Base-by-base conservation (phyloP, 805 yeast species). In the Clavispora carvajalis region DNA sequence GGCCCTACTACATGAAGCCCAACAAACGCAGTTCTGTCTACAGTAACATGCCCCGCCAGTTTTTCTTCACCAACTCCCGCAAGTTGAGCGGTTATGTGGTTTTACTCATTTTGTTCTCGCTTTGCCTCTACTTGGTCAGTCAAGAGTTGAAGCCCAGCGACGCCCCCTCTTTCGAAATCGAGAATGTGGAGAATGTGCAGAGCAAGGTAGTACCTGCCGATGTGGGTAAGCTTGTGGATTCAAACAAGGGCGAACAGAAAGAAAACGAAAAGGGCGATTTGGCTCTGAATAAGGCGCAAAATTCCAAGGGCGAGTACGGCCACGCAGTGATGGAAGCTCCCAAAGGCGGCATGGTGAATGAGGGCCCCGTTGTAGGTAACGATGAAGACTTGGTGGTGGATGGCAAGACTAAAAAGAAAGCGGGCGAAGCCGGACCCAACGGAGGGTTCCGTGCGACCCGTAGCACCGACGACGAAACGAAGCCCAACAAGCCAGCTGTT, bases 1-100 rank as follows among this genome's bases (percentile, higher is more conserved):
- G 73, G 43, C 74, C 74, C 6, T 69, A 69, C 52, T 65, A 69
- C 48, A 69, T 69, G 73, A 69, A 67, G 49, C 73, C 74, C 3
- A 57, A 55, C 43, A 60, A 55, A 47, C 63, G 60, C 40, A 48
- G 52, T 17, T 63, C 69, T 0, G 68, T 65, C 1, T 69, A 69
- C 47, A 60, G 62, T 21, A 60, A 59, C 22, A 43, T 59, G 44
- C 62, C 70, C 7, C 41, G 38, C 15, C 57, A 49, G 34, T 60
- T 55, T 38, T 65, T 69, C 51, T 63, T 55, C 45, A 55, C 62
- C n/a, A 60, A 69, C 22, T 55, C 63, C 41, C 55, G 73, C 37
- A 67, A 65, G 45, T 34, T 65, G 34, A 40, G 62, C 18, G 74
- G 74, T 13, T 69, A 69, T 40, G 13, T 67, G 35, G 37, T 67